Evolutionary conservation across 176 grass and related monocot genomes (phyloP).

Genomic region (Carex scoparia): DNA sequence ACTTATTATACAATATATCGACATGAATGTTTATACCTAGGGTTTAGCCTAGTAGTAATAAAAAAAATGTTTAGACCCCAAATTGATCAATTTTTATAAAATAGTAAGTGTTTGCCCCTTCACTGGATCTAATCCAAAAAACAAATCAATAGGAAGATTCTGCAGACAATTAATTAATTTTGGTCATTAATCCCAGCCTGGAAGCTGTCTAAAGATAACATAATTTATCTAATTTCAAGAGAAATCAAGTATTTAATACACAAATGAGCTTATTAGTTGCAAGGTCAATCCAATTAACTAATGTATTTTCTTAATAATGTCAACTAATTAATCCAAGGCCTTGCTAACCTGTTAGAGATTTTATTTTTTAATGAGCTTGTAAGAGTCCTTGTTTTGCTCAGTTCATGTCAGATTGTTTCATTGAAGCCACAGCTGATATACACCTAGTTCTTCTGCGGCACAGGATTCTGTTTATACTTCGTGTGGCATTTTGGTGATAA

Average conservation of each 20-base stretch:
- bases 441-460: not conserved
- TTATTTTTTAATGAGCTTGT: not conserved
- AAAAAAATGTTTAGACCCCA: not conserved
- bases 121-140: not conserved
- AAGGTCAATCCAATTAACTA: not conserved
- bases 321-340: not conserved
- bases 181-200: not conserved
- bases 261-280: not conserved
- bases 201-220: not conserved
- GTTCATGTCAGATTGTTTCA: not conserved
- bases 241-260: not conserved
- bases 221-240: constrained; percentile 4
- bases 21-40: not conserved
- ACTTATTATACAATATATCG: not conserved
- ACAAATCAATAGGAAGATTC: not conserved
- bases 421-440: not conserved
- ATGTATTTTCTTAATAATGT: constrained; percentile 5
- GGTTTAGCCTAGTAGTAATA: too few species aligned
- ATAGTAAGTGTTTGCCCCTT: not conserved
- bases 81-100: not conserved
- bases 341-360: not conserved
- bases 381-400: not conserved
- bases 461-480: not conserved
- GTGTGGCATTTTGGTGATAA: not conserved
- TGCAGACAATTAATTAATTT: not conserved